phyloP scores from a whole-genome alignment of 129 eudicot species.

The Lactuca sativa region DNA sequence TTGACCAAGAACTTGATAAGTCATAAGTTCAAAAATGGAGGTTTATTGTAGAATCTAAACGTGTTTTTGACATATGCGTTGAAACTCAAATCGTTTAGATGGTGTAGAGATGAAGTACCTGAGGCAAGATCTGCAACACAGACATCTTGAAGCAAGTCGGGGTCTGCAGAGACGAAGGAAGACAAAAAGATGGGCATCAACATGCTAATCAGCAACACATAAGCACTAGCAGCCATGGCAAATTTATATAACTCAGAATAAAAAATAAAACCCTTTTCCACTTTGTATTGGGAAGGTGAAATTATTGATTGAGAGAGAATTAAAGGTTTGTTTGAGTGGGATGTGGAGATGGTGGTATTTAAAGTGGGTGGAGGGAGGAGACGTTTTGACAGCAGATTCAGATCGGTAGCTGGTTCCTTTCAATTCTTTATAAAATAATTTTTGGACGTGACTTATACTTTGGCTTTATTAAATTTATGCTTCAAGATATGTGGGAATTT shows the following conservation, averaged over 20 bases:
- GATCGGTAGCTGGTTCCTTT: slow-evolving; percentile 15
- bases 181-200: slow-evolving; percentile 10
- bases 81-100: not conserved
- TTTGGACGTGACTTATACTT: too few species aligned
- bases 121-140: slow-evolving; percentile 84
- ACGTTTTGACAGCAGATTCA: slow-evolving; percentile 7
- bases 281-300: slow-evolving; percentile 12
- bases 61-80: not conserved
- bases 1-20: slow-evolving; percentile 8
- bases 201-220: slow-evolving; percentile 17
- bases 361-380: slow-evolving; percentile 2
- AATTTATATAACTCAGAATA: slow-evolving; percentile 3
- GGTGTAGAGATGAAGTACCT: slow-evolving; percentile 34
- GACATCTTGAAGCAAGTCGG: slow-evolving; percentile 75
- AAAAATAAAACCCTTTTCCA: not conserved
- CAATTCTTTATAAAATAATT: not conserved
- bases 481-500: too few species aligned
- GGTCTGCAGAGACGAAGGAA: slow-evolving; percentile 44
- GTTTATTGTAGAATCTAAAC: not conserved
- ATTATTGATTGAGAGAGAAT: not conserved
- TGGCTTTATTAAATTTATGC: too few species aligned
- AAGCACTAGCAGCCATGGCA: slow-evolving; percentile 11
- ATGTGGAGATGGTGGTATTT: slow-evolving; percentile 19
- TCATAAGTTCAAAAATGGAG: not conserved
- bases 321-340: not conserved